Evolutionary conservation across 208 protist genomes (phyloP).

Genomic region (Trichomonas tenax): DNA sequence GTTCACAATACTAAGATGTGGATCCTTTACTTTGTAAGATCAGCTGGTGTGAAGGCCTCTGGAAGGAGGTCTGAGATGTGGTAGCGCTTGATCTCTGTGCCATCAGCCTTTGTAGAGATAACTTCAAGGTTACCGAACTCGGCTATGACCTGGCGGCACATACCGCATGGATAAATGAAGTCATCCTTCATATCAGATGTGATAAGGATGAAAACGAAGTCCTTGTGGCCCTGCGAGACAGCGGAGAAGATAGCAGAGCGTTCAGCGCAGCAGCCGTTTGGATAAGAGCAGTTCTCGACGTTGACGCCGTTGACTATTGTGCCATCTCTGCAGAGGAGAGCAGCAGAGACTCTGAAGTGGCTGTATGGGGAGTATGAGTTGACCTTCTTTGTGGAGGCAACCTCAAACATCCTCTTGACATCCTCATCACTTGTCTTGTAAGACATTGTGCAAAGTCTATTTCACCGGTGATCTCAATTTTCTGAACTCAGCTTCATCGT

Average conservation of each 20-base stretch:
- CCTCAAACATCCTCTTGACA: not conserved
- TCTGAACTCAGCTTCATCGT: not conserved
- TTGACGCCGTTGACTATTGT: not conserved
- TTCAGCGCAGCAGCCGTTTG: not conserved
- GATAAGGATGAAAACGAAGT: not conserved
- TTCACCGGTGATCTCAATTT: not conserved
- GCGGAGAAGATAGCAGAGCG: not conserved
- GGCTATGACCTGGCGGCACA: not conserved
- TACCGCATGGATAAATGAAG: not conserved
- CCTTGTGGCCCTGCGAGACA: not conserved
- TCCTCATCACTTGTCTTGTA: not conserved
- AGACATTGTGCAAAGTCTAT: not conserved
- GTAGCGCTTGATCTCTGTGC: not conserved
- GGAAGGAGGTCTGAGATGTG: not conserved
- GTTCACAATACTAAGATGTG: too few species aligned
- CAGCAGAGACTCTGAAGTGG: not conserved
- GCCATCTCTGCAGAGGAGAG: not conserved
- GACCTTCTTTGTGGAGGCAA: not conserved
- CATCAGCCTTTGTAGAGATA: not conserved
- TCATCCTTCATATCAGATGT: slow-evolving; percentile 15
- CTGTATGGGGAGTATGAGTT: slow-evolving; percentile 5
- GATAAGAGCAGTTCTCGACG: slow-evolving; percentile 13
- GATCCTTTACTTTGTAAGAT: not conserved
- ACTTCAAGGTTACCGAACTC: slow-evolving; percentile 3
- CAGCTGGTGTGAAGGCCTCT: not conserved